phyloP scores from a whole-genome alignment of 2,329 filamentous ascomycete species.

The Pyrenophora tritici-repentis region DNA sequence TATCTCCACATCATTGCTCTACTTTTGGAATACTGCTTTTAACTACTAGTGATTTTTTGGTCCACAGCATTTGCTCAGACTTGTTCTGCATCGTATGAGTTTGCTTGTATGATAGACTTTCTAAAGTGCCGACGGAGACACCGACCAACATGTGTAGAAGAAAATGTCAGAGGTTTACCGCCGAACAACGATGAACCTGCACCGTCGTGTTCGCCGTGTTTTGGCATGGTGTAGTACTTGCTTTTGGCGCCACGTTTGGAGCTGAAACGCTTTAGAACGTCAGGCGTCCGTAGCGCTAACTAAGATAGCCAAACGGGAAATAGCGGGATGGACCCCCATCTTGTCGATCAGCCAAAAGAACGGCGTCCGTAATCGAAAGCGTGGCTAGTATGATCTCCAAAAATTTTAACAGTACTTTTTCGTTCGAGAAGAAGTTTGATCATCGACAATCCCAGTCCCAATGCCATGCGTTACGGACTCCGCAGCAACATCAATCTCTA shows the following conservation, averaged over 20 bases:
- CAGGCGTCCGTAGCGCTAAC: background rate
- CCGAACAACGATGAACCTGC: conserved; percentile 6
- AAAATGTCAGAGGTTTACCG: too few species aligned
- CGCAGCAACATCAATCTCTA: background rate
- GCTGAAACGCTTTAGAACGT: conserved; percentile 9
- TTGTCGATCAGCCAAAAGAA: conserved; percentile 8
- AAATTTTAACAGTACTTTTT: background rate
- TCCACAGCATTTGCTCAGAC: too few species aligned
- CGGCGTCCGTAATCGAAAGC: conserved; percentile 6
- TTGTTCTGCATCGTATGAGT: too few species aligned
- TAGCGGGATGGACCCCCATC: conserved; percentile 6
- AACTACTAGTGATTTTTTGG: too few species aligned
- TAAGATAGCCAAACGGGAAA: conserved; percentile 2
- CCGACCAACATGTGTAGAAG: too few species aligned
- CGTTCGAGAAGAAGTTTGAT: background rate
- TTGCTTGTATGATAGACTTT: too few species aligned
- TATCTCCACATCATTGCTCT: background rate
- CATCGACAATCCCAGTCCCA: background rate
- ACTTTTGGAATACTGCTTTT: background rate
- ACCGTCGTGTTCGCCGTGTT: conserved; percentile 5
- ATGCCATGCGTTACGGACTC: background rate
- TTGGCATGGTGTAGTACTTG: conserved; percentile 2
- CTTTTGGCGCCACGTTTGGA: conserved; percentile 4
- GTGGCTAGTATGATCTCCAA: background rate
- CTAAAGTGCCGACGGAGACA: too few species aligned